phyloP scores from a whole-genome alignment of 1,139 yeast genomes.

The Blastobotrys illinoisensis region DNA sequence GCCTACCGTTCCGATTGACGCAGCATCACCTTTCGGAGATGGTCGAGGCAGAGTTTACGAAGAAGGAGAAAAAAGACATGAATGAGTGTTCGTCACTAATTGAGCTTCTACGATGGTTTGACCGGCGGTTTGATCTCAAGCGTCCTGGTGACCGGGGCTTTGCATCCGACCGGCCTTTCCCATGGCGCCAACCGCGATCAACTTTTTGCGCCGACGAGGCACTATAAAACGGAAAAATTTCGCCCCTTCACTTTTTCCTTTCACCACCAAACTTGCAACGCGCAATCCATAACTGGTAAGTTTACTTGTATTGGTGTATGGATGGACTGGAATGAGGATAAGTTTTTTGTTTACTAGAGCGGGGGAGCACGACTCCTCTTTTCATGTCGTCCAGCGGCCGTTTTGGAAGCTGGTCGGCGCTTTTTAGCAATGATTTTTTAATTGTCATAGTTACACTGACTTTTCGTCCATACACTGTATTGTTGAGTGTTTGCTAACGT shows the following conservation, averaged over 20 bases:
- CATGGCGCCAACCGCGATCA: conserved; percentile 38
- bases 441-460: conserved; percentile 58
- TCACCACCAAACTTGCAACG: not conserved
- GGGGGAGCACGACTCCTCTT: conserved; percentile 8
- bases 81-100: conserved; percentile 54
- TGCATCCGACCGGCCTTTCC: conserved; percentile 54
- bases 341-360: conserved; percentile 14
- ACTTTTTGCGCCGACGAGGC: not conserved
- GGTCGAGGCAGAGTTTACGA: conserved; percentile 58
- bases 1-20: conserved; percentile 72
- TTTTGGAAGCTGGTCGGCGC: conserved; percentile 27
- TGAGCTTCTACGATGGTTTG: conserved; percentile 80
- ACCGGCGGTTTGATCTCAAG: conserved; percentile 55
- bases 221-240: not conserved
- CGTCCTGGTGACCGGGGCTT: conserved; percentile 65
- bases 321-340: conserved; percentile 19
- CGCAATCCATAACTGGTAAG: not conserved
- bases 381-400: conserved; percentile 20
- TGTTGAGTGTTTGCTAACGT: not conserved
- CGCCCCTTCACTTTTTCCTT: not conserved
- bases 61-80: conserved; percentile 53
- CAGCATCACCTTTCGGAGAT: conserved; percentile 89
- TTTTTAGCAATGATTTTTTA: conserved; percentile 28
- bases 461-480: conserved; percentile 5
- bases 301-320: not conserved